Base-by-base conservation (phyloP, 129 eudicot species). In the Artemisia annua region DNA sequence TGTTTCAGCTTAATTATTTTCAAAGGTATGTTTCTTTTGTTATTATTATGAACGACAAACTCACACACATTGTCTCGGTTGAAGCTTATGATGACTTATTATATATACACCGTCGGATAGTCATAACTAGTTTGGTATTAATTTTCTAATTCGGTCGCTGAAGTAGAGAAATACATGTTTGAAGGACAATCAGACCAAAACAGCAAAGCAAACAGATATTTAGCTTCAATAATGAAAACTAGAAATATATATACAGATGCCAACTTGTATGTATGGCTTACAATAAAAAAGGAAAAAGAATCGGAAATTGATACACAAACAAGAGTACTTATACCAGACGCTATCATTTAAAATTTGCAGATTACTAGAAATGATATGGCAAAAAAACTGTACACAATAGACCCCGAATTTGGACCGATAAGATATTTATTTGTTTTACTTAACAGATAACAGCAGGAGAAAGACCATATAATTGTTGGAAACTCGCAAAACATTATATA, bases 401-500 rank as follows among this genome's bases (percentile, higher is more conserved):
- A 78, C 72, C 66, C 63, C 50, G 51, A 35, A 75, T 39, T 32
- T 54, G 63, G 71, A 63, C 63, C 53, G 49, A 43, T 11, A 56
- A 28, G 35, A 54, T 74, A 67, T 58, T 68, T 68, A 68, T 76
- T 32, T 61, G 65, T 69, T 60, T 62, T 60, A 78, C 73, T 74
- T 48, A 76, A 74, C 78, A 66, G 73, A 64, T 69, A 60, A 75
- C 72, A 59, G 19, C 66, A 60, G 35, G 66, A 48, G 56, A 46
- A 81, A 73, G 71, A 62, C 71, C 81, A 80, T 78, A 80, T 80
- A 30, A 68, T 63, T 62, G 78, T 75, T 67, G 79, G 72, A 61
- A 57, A 69, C 67, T 66, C 26, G 58, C 75, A 76, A 72, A 15
- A 48, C 20, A 66, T 80, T 7, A 39, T 69, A 62, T 57, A 58